phyloP scores from a whole-genome alignment of 805 yeast species.

The Monosporozyma solicola region DNA sequence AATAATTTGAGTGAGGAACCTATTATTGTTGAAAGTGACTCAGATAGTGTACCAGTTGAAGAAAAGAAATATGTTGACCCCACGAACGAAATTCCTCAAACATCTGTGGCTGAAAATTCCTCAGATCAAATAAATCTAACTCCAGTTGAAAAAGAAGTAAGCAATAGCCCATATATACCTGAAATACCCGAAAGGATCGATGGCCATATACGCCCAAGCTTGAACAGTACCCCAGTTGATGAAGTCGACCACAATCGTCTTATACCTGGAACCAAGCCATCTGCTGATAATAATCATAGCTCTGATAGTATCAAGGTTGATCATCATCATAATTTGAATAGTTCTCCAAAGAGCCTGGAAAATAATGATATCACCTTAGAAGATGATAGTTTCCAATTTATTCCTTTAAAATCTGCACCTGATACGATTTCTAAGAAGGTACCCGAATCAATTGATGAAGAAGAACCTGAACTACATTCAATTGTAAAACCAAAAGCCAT shows the following conservation, averaged over 20 bases:
- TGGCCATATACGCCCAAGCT: background rate
- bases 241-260: background rate
- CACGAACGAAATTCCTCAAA: background rate
- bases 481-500: background rate
- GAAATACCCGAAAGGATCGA: background rate
- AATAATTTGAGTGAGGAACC: background rate
- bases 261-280: background rate
- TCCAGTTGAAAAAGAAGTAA: background rate
- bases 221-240: background rate
- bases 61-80: background rate
- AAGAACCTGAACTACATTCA: background rate
- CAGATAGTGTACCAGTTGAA: background rate
- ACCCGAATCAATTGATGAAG: background rate
- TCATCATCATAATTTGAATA: background rate
- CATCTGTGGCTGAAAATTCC: background rate
- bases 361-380: background rate
- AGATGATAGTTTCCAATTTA: slow-evolving; percentile 1
- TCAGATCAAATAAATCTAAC: background rate
- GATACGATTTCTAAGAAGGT: background rate
- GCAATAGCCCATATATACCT: no score
- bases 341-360: background rate
- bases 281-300: background rate
- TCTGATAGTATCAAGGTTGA: background rate
- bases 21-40: background rate
- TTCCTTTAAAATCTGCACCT: background rate